phyloP scores from a whole-genome alignment of 1,139 yeast species.

The Candida sp. region DNA sequence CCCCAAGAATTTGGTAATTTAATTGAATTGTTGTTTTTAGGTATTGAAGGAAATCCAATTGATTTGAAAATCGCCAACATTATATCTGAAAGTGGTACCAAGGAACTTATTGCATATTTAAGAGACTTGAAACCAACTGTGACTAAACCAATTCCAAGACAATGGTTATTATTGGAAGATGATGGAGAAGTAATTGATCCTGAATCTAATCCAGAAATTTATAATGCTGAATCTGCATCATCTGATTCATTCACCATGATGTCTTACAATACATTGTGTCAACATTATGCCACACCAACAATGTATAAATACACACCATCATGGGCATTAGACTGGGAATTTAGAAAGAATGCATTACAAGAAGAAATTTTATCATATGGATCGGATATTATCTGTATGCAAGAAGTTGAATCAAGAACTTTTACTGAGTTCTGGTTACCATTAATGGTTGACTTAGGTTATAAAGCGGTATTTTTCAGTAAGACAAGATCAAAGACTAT shows the following conservation, averaged over 20 bases:
- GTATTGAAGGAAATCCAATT: conserved; percentile 91
- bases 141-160: conserved; percentile 66
- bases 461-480: conserved; percentile 76
- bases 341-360: conserved; percentile 71
- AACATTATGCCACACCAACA: conserved; percentile 90
- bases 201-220: conserved; percentile 27
- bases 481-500: conserved; percentile 93
- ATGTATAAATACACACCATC: conserved; percentile 94
- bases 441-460: conserved; percentile 67
- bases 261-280: conserved; percentile 91
- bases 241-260: conserved; percentile 64
- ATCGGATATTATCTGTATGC: conserved; percentile 84
- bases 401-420: conserved; percentile 90
- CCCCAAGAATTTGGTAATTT: conserved; percentile 88
- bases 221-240: conserved; percentile 20
- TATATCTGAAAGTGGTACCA: conserved; percentile 79
- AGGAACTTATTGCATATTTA: conserved; percentile 73
- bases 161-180: conserved; percentile 76
- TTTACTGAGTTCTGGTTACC: conserved; percentile 88
- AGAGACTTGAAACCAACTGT: conserved; percentile 79
- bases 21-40: conserved; percentile 81
- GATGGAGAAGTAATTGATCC: conserved; percentile 63
- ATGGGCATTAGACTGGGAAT: conserved; percentile 97
- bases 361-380: conserved; percentile 65
- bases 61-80: conserved; percentile 63